Base-by-base conservation (phyloP, 768 basidiomycete species). In the Phylloporus sp. region DNA sequence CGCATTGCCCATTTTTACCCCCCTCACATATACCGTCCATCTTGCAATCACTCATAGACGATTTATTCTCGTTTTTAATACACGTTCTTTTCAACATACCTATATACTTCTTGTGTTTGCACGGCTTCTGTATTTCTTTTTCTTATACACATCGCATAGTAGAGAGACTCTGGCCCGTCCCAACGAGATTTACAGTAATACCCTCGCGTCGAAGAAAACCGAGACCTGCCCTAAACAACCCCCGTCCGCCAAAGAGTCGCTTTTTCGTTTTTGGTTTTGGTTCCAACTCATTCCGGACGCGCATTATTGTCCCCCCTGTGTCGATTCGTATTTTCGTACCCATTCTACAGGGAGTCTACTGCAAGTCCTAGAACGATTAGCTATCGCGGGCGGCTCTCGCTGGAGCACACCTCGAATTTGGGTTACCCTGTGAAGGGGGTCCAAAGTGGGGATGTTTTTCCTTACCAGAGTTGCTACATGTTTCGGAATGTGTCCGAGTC, bases 261-360 rank as follows among this genome's bases (percentile, higher is more conserved):
- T 3, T 33, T 2, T 17, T 15, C 13, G 2, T 0, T 8, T 27
- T 8, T 27, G 7, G 0, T 32, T 45, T 48, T 44, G 40, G 20
- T 24, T 44, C 9, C 40, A 59, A 59, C 63, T 65, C 61, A 65
- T 65, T 61, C 42, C 23, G 65, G 64, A 65, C 64, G 61, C 50
- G 65, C 65, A 67, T 63, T 65, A 67, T 66, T 66, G 64, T 66
- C n/a, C 64, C 64, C 59, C 65, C 61, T 66, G 65, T 57, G 49
- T 42, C 31, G 44, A 41, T 38, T 50, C 5, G 3, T 18, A 6
- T 18, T 9, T 43, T n/a, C n/a, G n/a, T n/a, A n/a, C n/a, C n/a
- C 20, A 38, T 35, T 45, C 39, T 55, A 64, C 65, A 66, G n/a
- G 64, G 64, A 66, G 64, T 60, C 64, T 66, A 66, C 64, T 61